Evolutionary conservation across 345 rosid genomes (phyloP), one percentile per base, ranked within the genome.

Genomic region (Eucalyptus curtisii): DNA sequence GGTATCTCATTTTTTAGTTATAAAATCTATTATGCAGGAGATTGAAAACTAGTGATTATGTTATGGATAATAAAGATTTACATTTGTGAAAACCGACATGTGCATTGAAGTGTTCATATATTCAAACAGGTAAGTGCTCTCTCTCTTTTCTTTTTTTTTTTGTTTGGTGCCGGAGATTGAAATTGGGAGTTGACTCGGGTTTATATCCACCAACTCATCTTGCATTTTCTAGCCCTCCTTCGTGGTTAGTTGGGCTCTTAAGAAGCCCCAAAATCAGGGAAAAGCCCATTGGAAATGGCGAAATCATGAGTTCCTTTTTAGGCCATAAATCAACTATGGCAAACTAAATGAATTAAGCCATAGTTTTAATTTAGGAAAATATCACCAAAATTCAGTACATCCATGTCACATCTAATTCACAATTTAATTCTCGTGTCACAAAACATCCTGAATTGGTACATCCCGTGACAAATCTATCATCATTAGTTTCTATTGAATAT

Each of bases 381-480:
- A 37, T 37, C 24, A 37, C 25, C 81, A 37, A 71, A 19, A 71
- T 71, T 4, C 42, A 0, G 79, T 31, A 31, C 42, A 66, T 66
- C 24, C 12, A 3, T 19, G 13, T 37, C 45, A 19, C 24, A 71
- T 71, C 2, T 19, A 71, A 52, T 8, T 17, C 13, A 1, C 81
- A 71, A 19, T 71, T 71, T 37, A 71, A 1, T 37, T 71, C 31
- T 4, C 1, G 0, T 31, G 79, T 66, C 22, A 7, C 19, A 30
- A 13, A 30, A 30, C 3, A 30, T 31, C 25, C 3, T 22, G 1
- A 71, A 71, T 6, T 3, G 45, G 4, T 9, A 71, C 0, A 0
- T 1, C 4, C 1, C 0, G 0, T 9, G 45, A 19, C 0, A 71
- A 71, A 71, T 19, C 45, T 20, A 71, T 71, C 14, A 0, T 71